Evolutionary conservation across 2,329 filamentous ascomycete genomes (phyloP).

Genomic region (Penicillium olsonii): DNA sequence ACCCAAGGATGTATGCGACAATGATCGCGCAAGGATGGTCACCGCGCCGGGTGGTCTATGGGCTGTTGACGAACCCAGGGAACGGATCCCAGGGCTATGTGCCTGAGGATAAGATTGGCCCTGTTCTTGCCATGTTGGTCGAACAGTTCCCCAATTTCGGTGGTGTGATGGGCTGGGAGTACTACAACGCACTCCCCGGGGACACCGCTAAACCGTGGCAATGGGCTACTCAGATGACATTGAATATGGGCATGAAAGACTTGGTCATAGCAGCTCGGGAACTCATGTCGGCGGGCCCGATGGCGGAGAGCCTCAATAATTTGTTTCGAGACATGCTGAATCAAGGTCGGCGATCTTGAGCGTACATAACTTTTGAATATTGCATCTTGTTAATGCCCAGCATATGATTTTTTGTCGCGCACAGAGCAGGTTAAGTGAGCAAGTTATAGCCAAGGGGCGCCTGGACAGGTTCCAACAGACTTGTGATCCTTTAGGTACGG

Average conservation of each 20-base stretch:
- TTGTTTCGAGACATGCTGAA: conserved; percentile 34
- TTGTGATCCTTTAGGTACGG: too few relatives aligned
- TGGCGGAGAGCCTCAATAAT: conserved; percentile 35
- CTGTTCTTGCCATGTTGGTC: conserved; percentile 59
- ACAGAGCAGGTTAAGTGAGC: too few relatives aligned
- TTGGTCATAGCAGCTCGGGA: conserved; percentile 36
- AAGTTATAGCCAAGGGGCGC: too few relatives aligned
- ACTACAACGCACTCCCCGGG: conserved; percentile 78
- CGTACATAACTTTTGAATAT: neutral
- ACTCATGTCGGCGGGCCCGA: conserved; percentile 27
- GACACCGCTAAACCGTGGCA: conserved; percentile 67
- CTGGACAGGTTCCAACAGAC: too few relatives aligned
- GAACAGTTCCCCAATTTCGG: conserved; percentile 70
- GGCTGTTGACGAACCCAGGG: conserved; percentile 74
- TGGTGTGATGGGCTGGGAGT: conserved; percentile 94
- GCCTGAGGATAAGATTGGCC: conserved; percentile 57
- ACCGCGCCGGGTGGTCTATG: conserved; percentile 72
- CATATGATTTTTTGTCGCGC: too few relatives aligned
- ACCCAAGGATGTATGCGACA: conserved; percentile 45
- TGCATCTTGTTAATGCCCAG: too few relatives aligned
- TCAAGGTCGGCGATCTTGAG: conserved; percentile 13
- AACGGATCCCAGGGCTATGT: conserved; percentile 70
- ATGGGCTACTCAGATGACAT: conserved; percentile 72
- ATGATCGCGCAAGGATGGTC: conserved; percentile 64
- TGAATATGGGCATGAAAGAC: conserved; percentile 47